Conservation (phyloP, 129 eudicot species). For the Flaveria brownii region DNA sequence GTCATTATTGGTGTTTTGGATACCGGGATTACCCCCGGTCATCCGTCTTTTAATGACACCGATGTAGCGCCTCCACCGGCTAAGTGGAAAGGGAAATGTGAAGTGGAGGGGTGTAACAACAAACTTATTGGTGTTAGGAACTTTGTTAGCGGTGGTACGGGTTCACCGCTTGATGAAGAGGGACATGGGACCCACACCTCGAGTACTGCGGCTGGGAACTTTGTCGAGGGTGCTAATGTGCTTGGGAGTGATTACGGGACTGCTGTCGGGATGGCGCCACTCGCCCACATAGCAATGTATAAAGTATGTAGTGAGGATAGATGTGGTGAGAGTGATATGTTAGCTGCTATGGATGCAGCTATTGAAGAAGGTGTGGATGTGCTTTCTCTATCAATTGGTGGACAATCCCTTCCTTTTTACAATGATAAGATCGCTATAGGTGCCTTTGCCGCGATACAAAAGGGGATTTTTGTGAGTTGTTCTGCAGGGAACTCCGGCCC, state of each 20-base stretch:
- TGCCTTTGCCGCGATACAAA: slow-evolving; percentile 52
- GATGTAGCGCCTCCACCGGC: slow-evolving; percentile 46
- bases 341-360: slow-evolving; percentile 65
- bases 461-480: slow-evolving; percentile 70
- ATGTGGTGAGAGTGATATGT: slow-evolving; percentile 46
- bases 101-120: slow-evolving; percentile 35
- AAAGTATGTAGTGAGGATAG: slow-evolving; percentile 31
- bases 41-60: slow-evolving; percentile 41
- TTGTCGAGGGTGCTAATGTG: slow-evolving; percentile 45
- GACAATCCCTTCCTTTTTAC: slow-evolving; percentile 32
- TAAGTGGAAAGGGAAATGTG: slow-evolving; percentile 51
- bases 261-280: slow-evolving; percentile 53
- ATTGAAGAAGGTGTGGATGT: slow-evolving; percentile 64
- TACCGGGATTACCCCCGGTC: slow-evolving; percentile 37
- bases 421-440: slow-evolving; percentile 43
- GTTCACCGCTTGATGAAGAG: slow-evolving; percentile 32
- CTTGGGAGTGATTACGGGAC: slow-evolving; percentile 50
- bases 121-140: slow-evolving; percentile 38
- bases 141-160: slow-evolving; percentile 3
- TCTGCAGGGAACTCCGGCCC: slow-evolving; percentile 70
- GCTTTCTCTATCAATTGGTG: slow-evolving; percentile 60
- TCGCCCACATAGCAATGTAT: slow-evolving; percentile 53
- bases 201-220: slow-evolving; percentile 52
- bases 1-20: slow-evolving; percentile 41
- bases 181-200: slow-evolving; percentile 54